Base-by-base conservation (phyloP, 805 yeast genomes). In the Barnettozyma wickerhamii region DNA sequence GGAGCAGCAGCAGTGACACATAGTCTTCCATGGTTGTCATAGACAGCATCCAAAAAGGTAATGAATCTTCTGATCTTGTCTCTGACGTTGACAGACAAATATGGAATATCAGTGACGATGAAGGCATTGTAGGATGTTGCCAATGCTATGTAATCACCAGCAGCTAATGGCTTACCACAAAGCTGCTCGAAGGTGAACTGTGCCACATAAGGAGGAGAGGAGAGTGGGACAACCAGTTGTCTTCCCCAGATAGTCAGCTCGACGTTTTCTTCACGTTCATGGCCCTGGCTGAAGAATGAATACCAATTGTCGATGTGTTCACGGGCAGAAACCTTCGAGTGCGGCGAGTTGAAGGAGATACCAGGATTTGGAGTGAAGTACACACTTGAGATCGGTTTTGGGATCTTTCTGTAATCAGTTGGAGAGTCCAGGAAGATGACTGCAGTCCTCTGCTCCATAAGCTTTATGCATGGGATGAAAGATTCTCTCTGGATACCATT, bases 401-500 rank as follows among this genome's bases (percentile, higher is more conserved):
- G 89, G 26, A 90, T 75, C 56, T 86, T 87, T 54, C 99, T 75
- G 62, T 93, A 93, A 64, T 93, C 99, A 0, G 95, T 89, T 19
- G 95, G 95, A 9, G 96, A 88, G 58, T 89, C 82, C 46, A 93
- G 69, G 51, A 77, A 81, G 7, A 86, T 78, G 3, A 93, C 96
- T 36, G 79, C 75, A 4, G 93, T 82, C 47, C 80, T 76, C 21
- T 70, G 59, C 58, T 91, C 84, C 47, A 93, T 74, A 43, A 84
- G 66, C 51, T 84, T 81, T 39, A 93, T 93, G 54, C 97, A 90
- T 2, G 99, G 99, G 40, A 93, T 74, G 55, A 93, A 93, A 14
- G 90, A 81, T 46, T 82, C 85, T 51, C 99, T 72, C 64, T 93
- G 99, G 35, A 93, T 83, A 27, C 99, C 99, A 60, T 93, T 89